These are phyloP conservation scores for Coemansia sp. DNA, from an alignment of 192 early-diverging fungal genomes.

Conservation along the genomic window DNA sequence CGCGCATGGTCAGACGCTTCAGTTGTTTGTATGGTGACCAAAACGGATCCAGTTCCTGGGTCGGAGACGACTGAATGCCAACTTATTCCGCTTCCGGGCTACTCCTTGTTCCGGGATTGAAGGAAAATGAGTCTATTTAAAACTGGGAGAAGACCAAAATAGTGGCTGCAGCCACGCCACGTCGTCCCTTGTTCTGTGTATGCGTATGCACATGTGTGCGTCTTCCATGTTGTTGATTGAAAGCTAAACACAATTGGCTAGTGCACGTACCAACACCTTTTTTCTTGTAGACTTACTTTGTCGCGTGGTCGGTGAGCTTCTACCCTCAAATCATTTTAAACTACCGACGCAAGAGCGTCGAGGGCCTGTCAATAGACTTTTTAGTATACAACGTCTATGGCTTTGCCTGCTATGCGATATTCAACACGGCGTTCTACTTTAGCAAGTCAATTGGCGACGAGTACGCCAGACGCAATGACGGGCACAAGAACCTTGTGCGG, in stretches of 20 bases:
- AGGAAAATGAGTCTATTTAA: background rate
- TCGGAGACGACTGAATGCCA: background rate
- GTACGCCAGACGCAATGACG: slow-evolving; percentile 67
- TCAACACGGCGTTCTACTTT: slow-evolving; percentile 74
- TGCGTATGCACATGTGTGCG: background rate
- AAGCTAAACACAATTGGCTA: background rate
- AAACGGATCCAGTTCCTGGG: background rate
- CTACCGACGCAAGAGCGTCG: slow-evolving; percentile 70
- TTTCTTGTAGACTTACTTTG: slow-evolving; percentile 65
- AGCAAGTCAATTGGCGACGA: slow-evolving; percentile 63
- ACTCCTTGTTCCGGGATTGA: background rate
- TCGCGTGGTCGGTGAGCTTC: slow-evolving; percentile 85
- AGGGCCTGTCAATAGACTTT: slow-evolving; percentile 90
- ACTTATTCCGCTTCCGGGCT: background rate
- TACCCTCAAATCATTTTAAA: slow-evolving; percentile 85
- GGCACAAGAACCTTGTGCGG: slow-evolving; percentile 66
- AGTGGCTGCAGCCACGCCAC: background rate
- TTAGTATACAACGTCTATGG: slow-evolving; percentile 82
- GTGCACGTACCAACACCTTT: background rate
- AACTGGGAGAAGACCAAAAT: background rate
- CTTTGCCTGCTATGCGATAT: slow-evolving; percentile 80
- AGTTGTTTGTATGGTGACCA: background rate
- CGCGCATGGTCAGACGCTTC: background rate
- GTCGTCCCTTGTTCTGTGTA: background rate
- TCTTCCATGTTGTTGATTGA: background rate